Evolutionary conservation across 2,329 filamentous ascomycete species (phyloP).

Genomic region (Diplodia corticola): DNA sequence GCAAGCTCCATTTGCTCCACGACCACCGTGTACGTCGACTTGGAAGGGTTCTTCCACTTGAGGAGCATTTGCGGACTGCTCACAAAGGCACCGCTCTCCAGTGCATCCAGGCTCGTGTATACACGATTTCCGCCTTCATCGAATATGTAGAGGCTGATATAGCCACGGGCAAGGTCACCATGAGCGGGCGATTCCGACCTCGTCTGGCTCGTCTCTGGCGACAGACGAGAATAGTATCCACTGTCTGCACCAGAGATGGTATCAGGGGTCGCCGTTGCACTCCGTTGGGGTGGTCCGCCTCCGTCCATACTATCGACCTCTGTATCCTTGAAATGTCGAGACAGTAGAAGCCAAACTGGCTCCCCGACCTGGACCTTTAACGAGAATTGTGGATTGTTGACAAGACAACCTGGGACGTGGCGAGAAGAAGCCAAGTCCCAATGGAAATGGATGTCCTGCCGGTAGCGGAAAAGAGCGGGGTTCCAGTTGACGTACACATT

Average conservation of each 20-base stretch:
- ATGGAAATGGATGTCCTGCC: constrained; percentile 86
- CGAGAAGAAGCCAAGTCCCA: constrained; percentile 65
- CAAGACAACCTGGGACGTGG: constrained; percentile 71
- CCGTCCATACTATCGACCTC: constrained; percentile 31
- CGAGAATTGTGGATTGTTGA: constrained; percentile 63
- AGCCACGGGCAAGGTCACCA: constrained; percentile 58
- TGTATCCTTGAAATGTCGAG: constrained; percentile 74
- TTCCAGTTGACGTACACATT: constrained; percentile 99
- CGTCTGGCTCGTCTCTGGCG: background rate
- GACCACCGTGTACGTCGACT: constrained; percentile 62
- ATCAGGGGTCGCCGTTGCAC: background rate
- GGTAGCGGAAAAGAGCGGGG: constrained; percentile 73
- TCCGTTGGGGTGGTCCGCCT: background rate
- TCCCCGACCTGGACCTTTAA: constrained; percentile 57
- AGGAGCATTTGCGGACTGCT: constrained; percentile 91
- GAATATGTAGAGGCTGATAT: constrained; percentile 85
- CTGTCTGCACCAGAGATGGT: constrained; percentile 29
- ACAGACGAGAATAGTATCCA: background rate
- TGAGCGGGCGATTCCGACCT: constrained; percentile 28
- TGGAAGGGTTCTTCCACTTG: constrained; percentile 63
- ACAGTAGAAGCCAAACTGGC: constrained; percentile 79
- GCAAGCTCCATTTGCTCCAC: constrained; percentile 78
- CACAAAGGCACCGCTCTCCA: constrained; percentile 80
- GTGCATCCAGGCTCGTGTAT: constrained; percentile 63
- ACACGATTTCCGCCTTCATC: constrained; percentile 69